phyloP scores from a whole-genome alignment of 1,139 yeast genomes.

The Saccharomycopsis crataegensis region DNA sequence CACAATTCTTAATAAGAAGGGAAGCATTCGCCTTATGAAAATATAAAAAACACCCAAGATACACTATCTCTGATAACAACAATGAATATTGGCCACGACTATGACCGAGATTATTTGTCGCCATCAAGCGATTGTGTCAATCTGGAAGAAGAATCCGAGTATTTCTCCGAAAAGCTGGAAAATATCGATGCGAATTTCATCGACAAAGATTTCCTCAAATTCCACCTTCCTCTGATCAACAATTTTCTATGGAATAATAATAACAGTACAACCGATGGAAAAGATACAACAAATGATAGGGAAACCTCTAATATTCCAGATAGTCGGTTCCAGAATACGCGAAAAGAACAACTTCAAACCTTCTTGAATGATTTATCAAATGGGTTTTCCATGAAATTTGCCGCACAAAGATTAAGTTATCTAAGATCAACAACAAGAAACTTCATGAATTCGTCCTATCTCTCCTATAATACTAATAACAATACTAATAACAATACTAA shows the following conservation, averaged over 20 bases:
- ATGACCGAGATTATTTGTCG: slow-evolving; percentile 3
- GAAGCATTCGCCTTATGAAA: too few relatives aligned
- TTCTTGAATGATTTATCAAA: slow-evolving; percentile 43
- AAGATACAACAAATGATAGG: not conserved
- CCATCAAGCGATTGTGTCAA: not conserved
- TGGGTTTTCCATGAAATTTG: slow-evolving; percentile 46
- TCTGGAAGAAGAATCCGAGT: slow-evolving; percentile 2
- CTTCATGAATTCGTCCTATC: not conserved
- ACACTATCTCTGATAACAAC: not conserved
- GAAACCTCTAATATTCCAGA: not conserved
- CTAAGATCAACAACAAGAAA: slow-evolving; percentile 31
- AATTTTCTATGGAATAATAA: slow-evolving; percentile 7
- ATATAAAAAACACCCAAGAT: too few relatives aligned
- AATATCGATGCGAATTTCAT: not conserved
- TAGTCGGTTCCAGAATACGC: slow-evolving; percentile 9
- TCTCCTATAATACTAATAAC: slow-evolving; percentile 15
- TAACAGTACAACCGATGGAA: not conserved
- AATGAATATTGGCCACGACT: slow-evolving; percentile 11
- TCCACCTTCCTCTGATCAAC: slow-evolving; percentile 7
- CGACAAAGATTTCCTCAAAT: slow-evolving; percentile 4
- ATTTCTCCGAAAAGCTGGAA: slow-evolving; percentile 1
- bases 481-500: slow-evolving; percentile 23
- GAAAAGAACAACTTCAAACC: slow-evolving; percentile 38
- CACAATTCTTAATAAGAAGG: too few relatives aligned
- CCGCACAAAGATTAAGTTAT: slow-evolving; percentile 51